These are phyloP conservation scores for Royoungia palumana DNA, from an alignment of 768 basidiomycete genomes.

Conservation along the genomic window DNA sequence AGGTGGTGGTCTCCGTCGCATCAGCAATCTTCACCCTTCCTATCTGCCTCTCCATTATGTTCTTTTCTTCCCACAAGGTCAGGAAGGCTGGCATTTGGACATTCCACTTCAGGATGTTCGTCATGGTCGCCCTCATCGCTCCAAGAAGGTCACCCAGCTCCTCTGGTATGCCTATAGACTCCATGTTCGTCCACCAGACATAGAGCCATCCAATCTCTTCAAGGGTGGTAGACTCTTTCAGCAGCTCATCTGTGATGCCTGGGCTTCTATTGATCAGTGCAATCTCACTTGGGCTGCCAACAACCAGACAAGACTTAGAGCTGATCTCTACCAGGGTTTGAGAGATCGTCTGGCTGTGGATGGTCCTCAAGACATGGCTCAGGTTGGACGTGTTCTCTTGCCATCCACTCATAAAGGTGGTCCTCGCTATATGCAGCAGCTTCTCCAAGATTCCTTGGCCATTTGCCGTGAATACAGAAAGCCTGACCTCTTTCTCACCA, in stretches of 20 bases:
- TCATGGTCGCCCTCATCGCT: neutral
- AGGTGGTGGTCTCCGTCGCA: conserved; percentile 26
- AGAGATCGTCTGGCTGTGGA: conserved; percentile 27
- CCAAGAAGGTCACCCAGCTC: conserved; percentile 27
- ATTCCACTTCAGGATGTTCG: conserved; percentile 9
- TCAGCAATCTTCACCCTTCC: conserved; percentile 33
- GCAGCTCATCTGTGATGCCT: conserved; percentile 44
- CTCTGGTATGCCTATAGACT: conserved; percentile 34
- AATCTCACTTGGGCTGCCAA: conserved; percentile 32
- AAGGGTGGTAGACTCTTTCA: conserved; percentile 40
- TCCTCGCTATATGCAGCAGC: conserved; percentile 41
- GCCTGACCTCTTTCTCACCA: conserved; percentile 48
- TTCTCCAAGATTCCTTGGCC: conserved; percentile 46
- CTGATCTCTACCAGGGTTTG: conserved; percentile 34
- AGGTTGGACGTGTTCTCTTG: conserved; percentile 35
- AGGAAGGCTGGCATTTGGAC: conserved; percentile 36
- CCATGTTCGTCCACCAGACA: conserved; percentile 6
- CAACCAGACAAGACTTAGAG: conserved; percentile 36
- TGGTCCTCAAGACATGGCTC: conserved; percentile 22
- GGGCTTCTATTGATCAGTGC: conserved; percentile 42
- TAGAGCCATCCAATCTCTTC: conserved; percentile 30
- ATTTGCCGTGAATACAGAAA: conserved; percentile 36
- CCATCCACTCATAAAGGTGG: conserved; percentile 43
- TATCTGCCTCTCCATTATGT: conserved; percentile 44
- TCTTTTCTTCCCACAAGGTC: conserved; percentile 40